Conservation (phyloP, 2,329 filamentous ascomycete genomes). For the Periglandula ipomoeae region DNA sequence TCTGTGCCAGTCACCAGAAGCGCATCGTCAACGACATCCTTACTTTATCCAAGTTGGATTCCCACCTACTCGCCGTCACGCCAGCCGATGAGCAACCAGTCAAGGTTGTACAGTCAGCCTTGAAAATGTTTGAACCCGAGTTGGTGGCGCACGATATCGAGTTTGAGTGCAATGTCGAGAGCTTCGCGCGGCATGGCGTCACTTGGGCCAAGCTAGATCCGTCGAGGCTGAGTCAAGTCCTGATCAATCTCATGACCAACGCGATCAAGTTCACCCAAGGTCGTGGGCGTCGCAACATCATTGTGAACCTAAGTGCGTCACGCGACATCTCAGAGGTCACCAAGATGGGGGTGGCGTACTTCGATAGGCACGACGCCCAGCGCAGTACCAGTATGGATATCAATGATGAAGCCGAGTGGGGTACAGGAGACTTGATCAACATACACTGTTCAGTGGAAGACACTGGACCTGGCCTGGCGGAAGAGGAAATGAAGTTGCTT, state of each 20-base stretch:
- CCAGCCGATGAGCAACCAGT: constrained; percentile 62
- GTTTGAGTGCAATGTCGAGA: constrained; percentile 60
- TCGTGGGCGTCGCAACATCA: constrained; percentile 49
- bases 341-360: constrained; percentile 34
- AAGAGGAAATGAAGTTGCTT: constrained; percentile 56
- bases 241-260: constrained; percentile 68
- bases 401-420: constrained; percentile 56
- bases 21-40: constrained; percentile 60
- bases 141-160: constrained; percentile 62
- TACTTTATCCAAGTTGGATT: constrained; percentile 61
- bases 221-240: constrained; percentile 61
- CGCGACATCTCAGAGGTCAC: constrained; percentile 35
- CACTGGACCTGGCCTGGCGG: constrained; percentile 57
- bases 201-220: constrained; percentile 70
- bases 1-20: constrained; percentile 74
- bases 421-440: constrained; percentile 59
- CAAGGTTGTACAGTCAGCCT: constrained; percentile 55
- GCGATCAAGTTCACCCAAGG: constrained; percentile 57
- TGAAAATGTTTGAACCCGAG: constrained; percentile 76
- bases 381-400: constrained; percentile 28
- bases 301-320: constrained; percentile 56
- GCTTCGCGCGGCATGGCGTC: constrained; percentile 53
- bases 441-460: constrained; percentile 65
- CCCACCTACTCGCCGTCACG: constrained; percentile 59
- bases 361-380: constrained; percentile 34